Percentiles rank a stretch among this genome's conserved stretches.
Conservation (phyloP, 2,329 filamentous ascomycete genomes). For the Colletotrichum lentis region DNA sequence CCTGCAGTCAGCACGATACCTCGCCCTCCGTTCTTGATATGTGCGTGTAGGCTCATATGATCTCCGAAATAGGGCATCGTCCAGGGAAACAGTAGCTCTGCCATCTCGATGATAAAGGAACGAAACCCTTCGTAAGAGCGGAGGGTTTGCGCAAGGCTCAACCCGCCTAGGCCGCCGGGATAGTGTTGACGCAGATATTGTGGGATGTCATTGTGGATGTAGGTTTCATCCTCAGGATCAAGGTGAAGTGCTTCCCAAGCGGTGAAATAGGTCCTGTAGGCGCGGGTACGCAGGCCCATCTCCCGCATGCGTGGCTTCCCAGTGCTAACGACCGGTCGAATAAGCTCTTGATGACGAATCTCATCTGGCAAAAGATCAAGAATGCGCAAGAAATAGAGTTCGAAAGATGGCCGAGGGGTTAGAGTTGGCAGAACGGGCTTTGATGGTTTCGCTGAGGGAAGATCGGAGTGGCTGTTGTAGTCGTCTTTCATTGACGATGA, state of each 20-base stretch:
- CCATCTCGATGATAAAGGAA: background rate
- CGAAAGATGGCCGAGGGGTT: background rate
- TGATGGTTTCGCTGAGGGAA: background rate
- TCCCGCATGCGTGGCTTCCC: background rate
- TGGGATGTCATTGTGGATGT: background rate
- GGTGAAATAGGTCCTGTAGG: background rate
- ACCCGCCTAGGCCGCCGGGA: background rate
- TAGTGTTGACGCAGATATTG: background rate
- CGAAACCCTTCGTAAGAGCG: constrained; percentile 4
- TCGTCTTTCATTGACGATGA: background rate
- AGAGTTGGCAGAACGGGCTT: background rate
- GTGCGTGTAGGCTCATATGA: background rate
- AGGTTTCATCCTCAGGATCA: background rate
- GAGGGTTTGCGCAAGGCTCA: background rate
- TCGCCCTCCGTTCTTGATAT: constrained; percentile 1
- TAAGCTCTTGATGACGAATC: background rate
- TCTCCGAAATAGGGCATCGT: constrained; percentile 7
- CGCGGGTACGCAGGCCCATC: constrained; percentile 3
- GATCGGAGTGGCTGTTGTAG: background rate
- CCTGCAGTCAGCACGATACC: constrained; percentile 2
- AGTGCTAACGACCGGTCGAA: background rate
- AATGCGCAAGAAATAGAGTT: background rate
- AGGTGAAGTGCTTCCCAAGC: constrained; percentile 1
- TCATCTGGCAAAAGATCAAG: constrained; percentile 3
- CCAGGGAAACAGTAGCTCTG: constrained; percentile 1